Conservation (phyloP, 2,329 filamentous ascomycete genomes). For the Aspergillus aculeatus region DNA sequence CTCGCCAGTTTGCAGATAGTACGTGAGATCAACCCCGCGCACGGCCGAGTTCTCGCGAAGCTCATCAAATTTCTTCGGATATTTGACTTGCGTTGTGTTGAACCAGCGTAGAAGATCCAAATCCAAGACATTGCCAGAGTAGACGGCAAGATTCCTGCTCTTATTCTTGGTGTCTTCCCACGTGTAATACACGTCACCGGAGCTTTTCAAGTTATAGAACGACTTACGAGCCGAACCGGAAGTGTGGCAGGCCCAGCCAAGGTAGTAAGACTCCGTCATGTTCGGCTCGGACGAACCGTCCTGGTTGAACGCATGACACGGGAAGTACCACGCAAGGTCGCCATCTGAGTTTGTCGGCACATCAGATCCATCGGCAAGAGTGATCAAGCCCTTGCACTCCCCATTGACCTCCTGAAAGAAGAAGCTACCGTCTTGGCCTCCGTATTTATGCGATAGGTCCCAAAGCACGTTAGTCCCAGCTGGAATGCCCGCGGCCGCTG, state of each 20-base stretch:
- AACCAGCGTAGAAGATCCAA: slow-evolving; percentile 88
- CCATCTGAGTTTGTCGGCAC: slow-evolving; percentile 72
- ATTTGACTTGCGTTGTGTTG: slow-evolving; percentile 73
- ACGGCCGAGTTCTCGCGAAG: slow-evolving; percentile 70
- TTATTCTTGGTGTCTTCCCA: slow-evolving; percentile 92
- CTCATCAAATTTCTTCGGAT: slow-evolving; percentile 75
- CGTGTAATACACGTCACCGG: slow-evolving; percentile 90
- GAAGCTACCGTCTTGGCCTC: slow-evolving; percentile 92
- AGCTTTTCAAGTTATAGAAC: slow-evolving; percentile 70
- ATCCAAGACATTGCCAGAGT: slow-evolving; percentile 90
- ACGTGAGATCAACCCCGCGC: slow-evolving; percentile 83
- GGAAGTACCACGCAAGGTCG: slow-evolving; percentile 94
- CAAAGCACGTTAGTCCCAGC: slow-evolving; percentile 76
- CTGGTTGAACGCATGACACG: slow-evolving; percentile 87
- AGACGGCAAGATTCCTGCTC: slow-evolving; percentile 87
- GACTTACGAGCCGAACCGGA: slow-evolving; percentile 63
- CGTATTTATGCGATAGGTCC: slow-evolving; percentile 76
- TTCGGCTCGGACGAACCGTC: slow-evolving; percentile 83
- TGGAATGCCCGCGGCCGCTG: slow-evolving; percentile 75
- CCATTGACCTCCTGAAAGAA: slow-evolving; percentile 98
- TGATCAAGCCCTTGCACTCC: slow-evolving; percentile 90
- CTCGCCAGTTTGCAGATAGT: slow-evolving; percentile 72
- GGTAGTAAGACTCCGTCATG: slow-evolving; percentile 69
- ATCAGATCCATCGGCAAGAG: slow-evolving; percentile 65
- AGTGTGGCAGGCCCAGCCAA: slow-evolving; percentile 88